phyloP scores from a whole-genome alignment of 1,139 yeast species.

The Hansenula sp. region DNA sequence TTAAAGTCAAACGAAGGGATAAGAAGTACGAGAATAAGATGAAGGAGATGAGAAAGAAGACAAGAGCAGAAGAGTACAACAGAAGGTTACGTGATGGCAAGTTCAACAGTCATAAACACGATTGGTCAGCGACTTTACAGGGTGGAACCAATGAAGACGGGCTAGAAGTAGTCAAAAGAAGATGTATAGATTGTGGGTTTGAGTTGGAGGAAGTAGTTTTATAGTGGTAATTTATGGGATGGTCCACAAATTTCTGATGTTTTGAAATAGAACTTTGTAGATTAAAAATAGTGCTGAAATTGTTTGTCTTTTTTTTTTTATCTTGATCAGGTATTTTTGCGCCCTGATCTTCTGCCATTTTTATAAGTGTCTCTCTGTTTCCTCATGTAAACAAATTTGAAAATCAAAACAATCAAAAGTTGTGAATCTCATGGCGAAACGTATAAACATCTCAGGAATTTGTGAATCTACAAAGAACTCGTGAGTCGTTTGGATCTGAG shows the following conservation, averaged over 20 bases:
- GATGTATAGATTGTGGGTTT: constrained; percentile 83
- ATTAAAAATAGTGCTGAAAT: neutral
- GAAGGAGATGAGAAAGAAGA: constrained; percentile 81
- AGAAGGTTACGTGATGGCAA: constrained; percentile 53
- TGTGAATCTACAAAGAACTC: too few species aligned
- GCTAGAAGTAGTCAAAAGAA: constrained; percentile 43
- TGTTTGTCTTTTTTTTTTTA: neutral
- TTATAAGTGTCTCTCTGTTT: neutral
- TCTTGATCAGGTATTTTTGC: neutral
- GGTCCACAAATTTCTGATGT: too few species aligned
- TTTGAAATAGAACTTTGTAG: too few species aligned
- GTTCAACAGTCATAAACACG: constrained; percentile 63
- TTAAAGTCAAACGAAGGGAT: constrained; percentile 70
- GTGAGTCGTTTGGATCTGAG: too few species aligned
- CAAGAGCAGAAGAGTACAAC: constrained; percentile 90
- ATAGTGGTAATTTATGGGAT: too few species aligned
- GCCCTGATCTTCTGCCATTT: neutral
- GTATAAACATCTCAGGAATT: too few species aligned
- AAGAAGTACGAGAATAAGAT: constrained; percentile 72
- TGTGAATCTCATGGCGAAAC: neutral
- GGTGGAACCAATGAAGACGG: constrained; percentile 39
- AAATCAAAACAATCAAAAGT: neutral
- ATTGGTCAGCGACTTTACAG: constrained; percentile 63
- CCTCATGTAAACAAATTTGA: neutral
- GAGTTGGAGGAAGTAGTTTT: constrained; percentile 64